These are phyloP conservation scores for Phytophthora aleatoria DNA, from an alignment of 352 stramenopile species.

Conservation along the genomic window DNA sequence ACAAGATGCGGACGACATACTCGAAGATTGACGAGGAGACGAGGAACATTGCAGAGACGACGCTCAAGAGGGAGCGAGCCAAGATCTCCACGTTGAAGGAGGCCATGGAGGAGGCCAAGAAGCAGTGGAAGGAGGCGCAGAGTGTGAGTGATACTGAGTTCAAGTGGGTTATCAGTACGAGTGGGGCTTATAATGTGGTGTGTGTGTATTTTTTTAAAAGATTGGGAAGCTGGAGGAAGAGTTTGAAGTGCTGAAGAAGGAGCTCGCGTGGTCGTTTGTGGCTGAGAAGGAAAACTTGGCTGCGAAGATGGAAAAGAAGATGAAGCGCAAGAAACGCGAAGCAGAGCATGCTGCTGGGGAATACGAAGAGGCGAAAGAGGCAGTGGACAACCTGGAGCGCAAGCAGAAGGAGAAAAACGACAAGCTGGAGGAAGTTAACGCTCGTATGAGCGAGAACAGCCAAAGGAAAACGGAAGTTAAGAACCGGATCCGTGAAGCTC, in stretches of 20 bases:
- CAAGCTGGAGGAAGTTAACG: constrained; percentile 44
- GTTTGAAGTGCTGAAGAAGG: constrained; percentile 63
- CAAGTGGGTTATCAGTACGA: constrained; percentile 30
- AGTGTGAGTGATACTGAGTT: constrained; percentile 41
- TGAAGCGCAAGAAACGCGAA: constrained; percentile 43
- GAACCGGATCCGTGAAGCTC: constrained; percentile 55
- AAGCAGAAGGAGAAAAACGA: constrained; percentile 66
- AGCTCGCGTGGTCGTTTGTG: constrained; percentile 79
- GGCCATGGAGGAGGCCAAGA: constrained; percentile 52
- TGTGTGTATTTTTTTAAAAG: constrained; percentile 28
- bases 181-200: constrained; percentile 25
- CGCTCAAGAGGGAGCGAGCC: constrained; percentile 34
- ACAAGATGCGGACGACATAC: constrained; percentile 79
- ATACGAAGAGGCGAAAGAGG: constrained; percentile 36
- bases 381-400: constrained; percentile 46
- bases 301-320: constrained; percentile 51
- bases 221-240: constrained; percentile 69
- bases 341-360: constrained; percentile 40
- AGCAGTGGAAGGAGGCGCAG: constrained; percentile 72
- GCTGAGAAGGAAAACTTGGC: constrained; percentile 56
- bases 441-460: constrained; percentile 34
- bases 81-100: constrained; percentile 15
- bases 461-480: constrained; percentile 42
- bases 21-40: constrained; percentile 86
- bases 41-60: constrained; percentile 50